A percentile compares a stretch with the other conserved stretches of the same genome.
Evolutionary conservation across 1,284 basidiomycete genomes (phyloP).

Genomic region (Vanrija sp.): DNA sequence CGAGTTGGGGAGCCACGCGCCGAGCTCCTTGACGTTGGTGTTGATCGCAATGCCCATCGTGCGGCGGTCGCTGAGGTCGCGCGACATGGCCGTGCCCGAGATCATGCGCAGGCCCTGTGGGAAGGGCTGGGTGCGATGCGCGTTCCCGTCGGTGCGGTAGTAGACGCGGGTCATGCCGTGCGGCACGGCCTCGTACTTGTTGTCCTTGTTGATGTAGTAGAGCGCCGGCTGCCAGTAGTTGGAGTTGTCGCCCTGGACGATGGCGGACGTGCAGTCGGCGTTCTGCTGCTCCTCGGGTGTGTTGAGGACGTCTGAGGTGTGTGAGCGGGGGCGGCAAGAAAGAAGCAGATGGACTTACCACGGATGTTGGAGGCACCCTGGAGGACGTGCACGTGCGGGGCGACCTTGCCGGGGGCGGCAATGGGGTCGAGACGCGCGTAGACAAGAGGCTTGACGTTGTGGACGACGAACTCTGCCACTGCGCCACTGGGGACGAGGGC

Average conservation of each 20-base stretch:
- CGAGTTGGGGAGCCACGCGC: slow-evolving; percentile 1
- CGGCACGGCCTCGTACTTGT: slow-evolving; percentile 24
- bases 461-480: too few relatives aligned
- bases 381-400: slow-evolving; percentile 46
- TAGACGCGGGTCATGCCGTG: slow-evolving; percentile 33
- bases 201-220: not conserved
- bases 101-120: slow-evolving; percentile 1
- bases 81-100: not conserved
- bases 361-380: slow-evolving; percentile 41
- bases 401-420: slow-evolving; percentile 37
- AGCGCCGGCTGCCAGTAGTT: not conserved
- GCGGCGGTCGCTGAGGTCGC: not conserved
- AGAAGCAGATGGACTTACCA: not conserved
- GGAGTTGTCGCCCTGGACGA: slow-evolving; percentile 1
- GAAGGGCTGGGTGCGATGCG: not conserved
- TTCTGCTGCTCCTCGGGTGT: slow-evolving; percentile 21
- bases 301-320: slow-evolving; percentile 15
- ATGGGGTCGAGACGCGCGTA: slow-evolving; percentile 46
- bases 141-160: slow-evolving; percentile 19
- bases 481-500: too few relatives aligned
- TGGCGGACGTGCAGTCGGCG: slow-evolving; percentile 32
- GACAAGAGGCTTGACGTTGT: too few relatives aligned
- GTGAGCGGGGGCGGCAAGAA: not conserved
- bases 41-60: not conserved
- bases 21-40: not conserved